Evolutionary conservation across 768 basidiomycete species (phyloP), one percentile per base, ranked within the genome.

Genomic region (Termitomyces sp.): DNA sequence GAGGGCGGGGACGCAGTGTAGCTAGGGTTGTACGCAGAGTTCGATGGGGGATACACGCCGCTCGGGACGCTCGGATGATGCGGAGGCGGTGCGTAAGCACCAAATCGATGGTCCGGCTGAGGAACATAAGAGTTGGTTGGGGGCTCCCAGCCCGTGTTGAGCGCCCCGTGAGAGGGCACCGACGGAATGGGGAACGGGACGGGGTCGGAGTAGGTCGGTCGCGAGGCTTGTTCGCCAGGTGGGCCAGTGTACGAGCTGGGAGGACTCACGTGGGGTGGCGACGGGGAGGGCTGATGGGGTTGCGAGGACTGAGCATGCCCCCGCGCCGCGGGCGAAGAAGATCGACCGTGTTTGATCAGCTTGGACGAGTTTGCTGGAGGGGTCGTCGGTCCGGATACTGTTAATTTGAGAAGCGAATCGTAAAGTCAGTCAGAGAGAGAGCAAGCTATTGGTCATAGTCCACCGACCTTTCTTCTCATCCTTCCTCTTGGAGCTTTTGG

Each of bases 381-480:
- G 9, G 54, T 54, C 9, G 43, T 35, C 0, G 56, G 54, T 55
- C 44, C 56, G 20, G 59, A 43, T 43, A 40, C 59, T 62, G 44
- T 62, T 20, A 50, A 52, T 56, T 33, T 14, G 20, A 14, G 30
- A 53, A 52, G 26, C 49, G 13, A 55, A 52, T 44, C 53, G 24
- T 40, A 26, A 36, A 53, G 56, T 59, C 38, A 60, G 56, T 49
- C 47, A 56, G 35, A 36, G 51, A 54, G 35, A 54, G 32, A 45
- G 44, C 32, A 28, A 10, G 54, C 28, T 44, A 61, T 46, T 36
- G 32, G 50, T 62, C 55, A 64, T 47, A 55, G 3, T 65, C 68
- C 64, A 73, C 72, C 67, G 69, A 76, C 76, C 69, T 74, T 79
- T 70, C 70, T 71, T 74, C 28, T 75, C 73, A 18, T 76, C 75